phyloP scores from a whole-genome alignment of 1,284 basidiomycete genomes.

The Hymenochaete sp. region DNA sequence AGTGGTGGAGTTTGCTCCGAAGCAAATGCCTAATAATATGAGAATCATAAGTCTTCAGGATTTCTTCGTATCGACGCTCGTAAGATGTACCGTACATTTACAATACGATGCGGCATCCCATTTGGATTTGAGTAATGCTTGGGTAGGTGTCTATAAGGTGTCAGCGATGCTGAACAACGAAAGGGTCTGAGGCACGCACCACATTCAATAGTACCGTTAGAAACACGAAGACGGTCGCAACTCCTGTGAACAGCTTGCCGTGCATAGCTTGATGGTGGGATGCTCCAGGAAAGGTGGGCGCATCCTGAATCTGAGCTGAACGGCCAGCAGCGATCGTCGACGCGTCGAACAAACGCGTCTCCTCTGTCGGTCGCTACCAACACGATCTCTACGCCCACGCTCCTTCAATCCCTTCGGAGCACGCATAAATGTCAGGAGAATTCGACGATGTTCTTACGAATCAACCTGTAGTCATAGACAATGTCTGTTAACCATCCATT shows the following conservation, averaged over 20 bases:
- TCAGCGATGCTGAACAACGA: not conserved
- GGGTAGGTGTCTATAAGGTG: slow-evolving; percentile 32
- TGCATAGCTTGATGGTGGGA: not conserved
- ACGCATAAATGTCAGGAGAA: slow-evolving; percentile 59
- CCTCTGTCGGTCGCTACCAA: not conserved
- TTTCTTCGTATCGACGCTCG: slow-evolving; percentile 1
- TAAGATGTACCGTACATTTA: slow-evolving; percentile 48
- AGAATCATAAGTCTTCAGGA: not conserved
- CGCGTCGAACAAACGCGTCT: slow-evolving; percentile 9
- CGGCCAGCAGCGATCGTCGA: slow-evolving; percentile 2
- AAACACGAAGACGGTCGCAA: not conserved
- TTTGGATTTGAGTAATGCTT: slow-evolving; percentile 42
- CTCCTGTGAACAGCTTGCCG: not conserved
- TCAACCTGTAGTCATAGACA: slow-evolving; percentile 94
- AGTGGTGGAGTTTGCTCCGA: slow-evolving; percentile 82
- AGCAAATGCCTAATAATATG: slow-evolving; percentile 71
- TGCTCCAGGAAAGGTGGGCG: not conserved
- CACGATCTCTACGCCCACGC: not conserved
- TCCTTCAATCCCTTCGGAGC: not conserved
- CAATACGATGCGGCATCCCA: slow-evolving; percentile 81
- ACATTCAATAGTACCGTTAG: slow-evolving; percentile 2
- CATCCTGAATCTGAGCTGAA: too few relatives aligned
- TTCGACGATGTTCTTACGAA: slow-evolving; percentile 88
- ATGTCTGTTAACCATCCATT: slow-evolving; percentile 54
- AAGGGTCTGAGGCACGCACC: not conserved